phyloP scores from a whole-genome alignment of 2,329 filamentous ascomycete species.

The Mycocentrospora acerina region DNA sequence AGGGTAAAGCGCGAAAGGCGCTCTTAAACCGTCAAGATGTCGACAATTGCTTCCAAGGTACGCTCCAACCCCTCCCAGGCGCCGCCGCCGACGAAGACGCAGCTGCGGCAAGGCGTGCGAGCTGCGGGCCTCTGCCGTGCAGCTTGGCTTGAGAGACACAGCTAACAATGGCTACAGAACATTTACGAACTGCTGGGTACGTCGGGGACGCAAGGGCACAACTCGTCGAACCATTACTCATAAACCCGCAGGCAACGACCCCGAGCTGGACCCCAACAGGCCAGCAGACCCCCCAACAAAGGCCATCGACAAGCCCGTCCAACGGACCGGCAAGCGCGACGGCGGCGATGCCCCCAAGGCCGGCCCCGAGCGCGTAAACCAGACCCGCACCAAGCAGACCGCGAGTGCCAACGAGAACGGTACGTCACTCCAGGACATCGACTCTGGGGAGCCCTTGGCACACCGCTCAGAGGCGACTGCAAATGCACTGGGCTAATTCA shows the following conservation, averaged over 20 bases:
- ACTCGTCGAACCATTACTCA: slow-evolving; percentile 20
- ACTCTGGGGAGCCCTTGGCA: neutral
- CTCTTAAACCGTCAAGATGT: slow-evolving; percentile 44
- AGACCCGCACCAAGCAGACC: slow-evolving; percentile 44
- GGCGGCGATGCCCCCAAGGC: slow-evolving; percentile 66
- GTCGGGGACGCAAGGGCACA: slow-evolving; percentile 14
- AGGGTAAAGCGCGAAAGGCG: slow-evolving; percentile 48
- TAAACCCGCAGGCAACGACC: slow-evolving; percentile 62
- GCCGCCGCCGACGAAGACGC: no score
- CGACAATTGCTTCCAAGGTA: slow-evolving; percentile 49
- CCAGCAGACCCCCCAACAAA: slow-evolving; percentile 77
- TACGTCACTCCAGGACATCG: slow-evolving; percentile 56
- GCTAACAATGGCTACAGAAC: slow-evolving; percentile 66
- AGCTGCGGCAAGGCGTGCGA: slow-evolving; percentile 6
- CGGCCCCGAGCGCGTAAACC: slow-evolving; percentile 37
- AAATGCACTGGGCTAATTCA: slow-evolving; percentile 18
- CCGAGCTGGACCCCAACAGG: slow-evolving; percentile 72
- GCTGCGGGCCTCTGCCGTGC: neutral
- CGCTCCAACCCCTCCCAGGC: slow-evolving; percentile 22
- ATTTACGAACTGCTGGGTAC: slow-evolving; percentile 98
- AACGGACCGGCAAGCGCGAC: slow-evolving; percentile 84
- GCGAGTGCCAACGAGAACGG: slow-evolving; percentile 82
- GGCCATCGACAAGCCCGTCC: slow-evolving; percentile 80
- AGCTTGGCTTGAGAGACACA: slow-evolving; percentile 1
- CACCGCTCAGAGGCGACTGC: no score